These are phyloP conservation scores for Ophiostoma sp. DNA, from an alignment of 2,329 filamentous ascomycete genomes.

Conservation along the genomic window DNA sequence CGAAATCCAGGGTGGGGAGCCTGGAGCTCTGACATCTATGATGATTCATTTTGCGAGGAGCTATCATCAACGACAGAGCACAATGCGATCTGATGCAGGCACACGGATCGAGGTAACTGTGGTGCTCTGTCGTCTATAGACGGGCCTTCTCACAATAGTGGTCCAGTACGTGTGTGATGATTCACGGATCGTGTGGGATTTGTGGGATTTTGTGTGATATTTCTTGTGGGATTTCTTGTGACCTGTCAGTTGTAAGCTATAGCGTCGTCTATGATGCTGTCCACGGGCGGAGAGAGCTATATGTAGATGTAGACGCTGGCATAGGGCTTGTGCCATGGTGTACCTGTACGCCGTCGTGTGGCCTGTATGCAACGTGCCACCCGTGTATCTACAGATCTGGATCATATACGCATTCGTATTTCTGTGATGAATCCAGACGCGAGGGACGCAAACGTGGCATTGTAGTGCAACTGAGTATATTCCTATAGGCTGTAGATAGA, in stretches of 20 bases:
- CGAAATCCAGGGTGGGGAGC: not conserved
- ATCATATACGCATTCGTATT: not conserved
- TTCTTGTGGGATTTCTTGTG: not conserved
- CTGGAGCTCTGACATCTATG: not conserved
- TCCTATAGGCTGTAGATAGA: not conserved
- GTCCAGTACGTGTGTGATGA: conserved; percentile 8
- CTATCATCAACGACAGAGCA: not conserved
- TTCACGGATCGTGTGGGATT: not conserved
- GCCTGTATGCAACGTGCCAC: not conserved
- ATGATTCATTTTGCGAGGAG: not conserved
- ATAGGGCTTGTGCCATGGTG: conserved; percentile 1
- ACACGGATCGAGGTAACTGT: conserved; percentile 15
- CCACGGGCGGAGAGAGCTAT: not conserved
- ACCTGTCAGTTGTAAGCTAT: not conserved
- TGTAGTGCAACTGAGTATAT: not conserved
- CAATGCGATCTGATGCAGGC: conserved; percentile 4
- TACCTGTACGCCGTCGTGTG: not conserved
- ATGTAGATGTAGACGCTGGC: not conserved
- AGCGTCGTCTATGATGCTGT: not conserved
- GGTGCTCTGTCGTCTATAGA: not conserved
- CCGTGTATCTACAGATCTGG: not conserved
- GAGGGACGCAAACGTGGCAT: not conserved
- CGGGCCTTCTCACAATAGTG: not conserved
- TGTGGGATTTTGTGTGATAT: too few species aligned
- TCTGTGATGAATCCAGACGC: not conserved